Evolutionary conservation across 768 basidiomycete species (phyloP).

Genomic region (Suillus americanus): DNA sequence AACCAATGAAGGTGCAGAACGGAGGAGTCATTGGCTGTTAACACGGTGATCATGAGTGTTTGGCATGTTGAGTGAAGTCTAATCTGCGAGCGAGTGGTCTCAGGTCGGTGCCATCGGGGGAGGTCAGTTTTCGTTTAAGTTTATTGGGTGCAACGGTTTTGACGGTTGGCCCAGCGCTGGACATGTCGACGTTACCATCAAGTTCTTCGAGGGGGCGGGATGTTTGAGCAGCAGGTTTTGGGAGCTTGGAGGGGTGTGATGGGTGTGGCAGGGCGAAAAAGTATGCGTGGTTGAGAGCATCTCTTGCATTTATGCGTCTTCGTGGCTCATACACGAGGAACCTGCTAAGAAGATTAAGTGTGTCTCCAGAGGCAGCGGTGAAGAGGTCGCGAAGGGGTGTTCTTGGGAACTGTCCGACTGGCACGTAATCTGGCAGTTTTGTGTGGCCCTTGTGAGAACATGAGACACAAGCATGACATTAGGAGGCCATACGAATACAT

Average conservation of each 20-base stretch:
- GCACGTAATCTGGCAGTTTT: slow-evolving; percentile 86
- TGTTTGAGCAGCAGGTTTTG: slow-evolving; percentile 58
- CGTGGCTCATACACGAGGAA: slow-evolving; percentile 86
- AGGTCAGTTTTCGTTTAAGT: slow-evolving; percentile 71
- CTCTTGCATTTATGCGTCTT: slow-evolving; percentile 73
- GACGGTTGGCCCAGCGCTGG: slow-evolving; percentile 47
- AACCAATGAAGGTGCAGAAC: neutral
- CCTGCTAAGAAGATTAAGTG: slow-evolving; percentile 76
- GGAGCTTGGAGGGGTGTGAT: slow-evolving; percentile 84
- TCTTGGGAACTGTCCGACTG: slow-evolving; percentile 84
- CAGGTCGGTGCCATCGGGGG: slow-evolving; percentile 46
- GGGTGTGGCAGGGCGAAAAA: slow-evolving; percentile 87
- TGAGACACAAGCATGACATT: neutral
- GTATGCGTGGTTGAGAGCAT: slow-evolving; percentile 85
- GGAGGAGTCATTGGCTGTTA: neutral
- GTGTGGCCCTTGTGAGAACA: slow-evolving; percentile 68
- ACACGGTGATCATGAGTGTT: slow-evolving; percentile 4
- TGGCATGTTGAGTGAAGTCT: slow-evolving; percentile 58
- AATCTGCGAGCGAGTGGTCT: slow-evolving; percentile 68
- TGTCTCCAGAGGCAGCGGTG: slow-evolving; percentile 85
- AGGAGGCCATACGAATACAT: slow-evolving; percentile 24
- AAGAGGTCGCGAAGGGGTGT: slow-evolving; percentile 83
- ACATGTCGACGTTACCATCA: slow-evolving; percentile 67
- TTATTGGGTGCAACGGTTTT: slow-evolving; percentile 53
- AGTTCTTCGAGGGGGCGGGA: slow-evolving; percentile 72